These are phyloP conservation scores for Leishmania aethiopica DNA, from an alignment of 208 protist species.

Conservation along the genomic window DNA sequence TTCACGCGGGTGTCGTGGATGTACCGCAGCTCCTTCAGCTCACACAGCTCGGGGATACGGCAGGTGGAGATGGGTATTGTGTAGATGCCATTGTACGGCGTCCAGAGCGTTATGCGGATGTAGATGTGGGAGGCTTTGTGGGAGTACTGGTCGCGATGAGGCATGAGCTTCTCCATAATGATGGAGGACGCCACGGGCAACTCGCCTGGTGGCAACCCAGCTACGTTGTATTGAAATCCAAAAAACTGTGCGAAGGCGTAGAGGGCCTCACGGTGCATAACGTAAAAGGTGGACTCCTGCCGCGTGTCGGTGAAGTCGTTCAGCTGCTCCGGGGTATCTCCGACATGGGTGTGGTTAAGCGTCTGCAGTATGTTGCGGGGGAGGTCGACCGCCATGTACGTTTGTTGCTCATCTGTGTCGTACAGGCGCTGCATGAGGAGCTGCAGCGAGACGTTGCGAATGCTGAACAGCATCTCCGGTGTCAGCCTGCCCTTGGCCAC, in stretches of 20 bases:
- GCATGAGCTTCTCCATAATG: conserved; percentile 79
- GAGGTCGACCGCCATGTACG: conserved; percentile 83
- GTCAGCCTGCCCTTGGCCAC: conserved; percentile 55
- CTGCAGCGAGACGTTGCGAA: conserved; percentile 72
- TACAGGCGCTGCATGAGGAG: conserved; percentile 81
- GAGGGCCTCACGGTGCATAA: conserved; percentile 86
- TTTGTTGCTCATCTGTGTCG: conserved; percentile 85
- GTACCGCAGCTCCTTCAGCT: conserved; percentile 56
- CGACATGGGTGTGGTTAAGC: conserved; percentile 53
- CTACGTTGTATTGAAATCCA: conserved; percentile 68
- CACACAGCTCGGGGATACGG: conserved; percentile 74
- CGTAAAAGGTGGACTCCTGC: conserved; percentile 75
- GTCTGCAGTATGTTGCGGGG: conserved; percentile 56
- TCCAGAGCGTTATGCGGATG: conserved; percentile 65
- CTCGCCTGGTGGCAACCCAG: conserved; percentile 67
- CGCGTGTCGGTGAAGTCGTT: conserved; percentile 74
- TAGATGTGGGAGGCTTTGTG: conserved; percentile 52
- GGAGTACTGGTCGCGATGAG: conserved; percentile 32
- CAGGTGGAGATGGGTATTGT: conserved; percentile 58
- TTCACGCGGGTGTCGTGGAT: conserved; percentile 62
- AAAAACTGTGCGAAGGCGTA: conserved; percentile 87
- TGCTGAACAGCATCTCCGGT: conserved; percentile 52
- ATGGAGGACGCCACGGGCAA: conserved; percentile 71
- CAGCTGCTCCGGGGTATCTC: conserved; percentile 28
- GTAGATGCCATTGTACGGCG: conserved; percentile 65